Conservation (phyloP, 2,329 filamentous ascomycete genomes). For the Aureobasidium sp. region DNA sequence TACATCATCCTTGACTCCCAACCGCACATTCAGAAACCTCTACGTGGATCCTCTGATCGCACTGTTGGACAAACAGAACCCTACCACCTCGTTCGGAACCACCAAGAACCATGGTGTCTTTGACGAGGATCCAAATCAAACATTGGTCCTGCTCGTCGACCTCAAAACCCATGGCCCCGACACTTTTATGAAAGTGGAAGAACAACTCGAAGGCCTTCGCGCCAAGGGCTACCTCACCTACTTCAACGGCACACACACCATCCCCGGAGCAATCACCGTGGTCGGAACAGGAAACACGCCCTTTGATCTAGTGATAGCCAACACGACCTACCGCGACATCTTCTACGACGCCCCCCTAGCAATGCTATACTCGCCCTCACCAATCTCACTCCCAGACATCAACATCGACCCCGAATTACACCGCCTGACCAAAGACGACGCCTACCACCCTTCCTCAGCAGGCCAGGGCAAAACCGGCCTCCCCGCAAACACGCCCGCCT, state of each 20-base stretch:
- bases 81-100: conserved; percentile 40
- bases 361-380: conserved; percentile 32
- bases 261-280: conserved; percentile 56
- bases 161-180: conserved; percentile 54
- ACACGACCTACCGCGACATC: conserved; percentile 50
- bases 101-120: conserved; percentile 47
- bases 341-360: conserved; percentile 60
- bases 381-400: neutral
- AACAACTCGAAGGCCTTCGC: conserved; percentile 54
- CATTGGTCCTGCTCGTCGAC: conserved; percentile 60
- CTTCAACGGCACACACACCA: conserved; percentile 45
- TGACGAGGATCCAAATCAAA: conserved; percentile 31
- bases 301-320: conserved; percentile 49
- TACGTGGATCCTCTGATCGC: conserved; percentile 59
- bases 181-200: conserved; percentile 48
- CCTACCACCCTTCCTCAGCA: neutral
- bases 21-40: conserved; percentile 54
- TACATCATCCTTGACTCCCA: conserved; percentile 44
- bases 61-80: conserved; percentile 51
- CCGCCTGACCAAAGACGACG: neutral
- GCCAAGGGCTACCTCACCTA: conserved; percentile 46
- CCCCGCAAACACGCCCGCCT: conserved; percentile 30
- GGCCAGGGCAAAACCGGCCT: conserved; percentile 42
- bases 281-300: conserved; percentile 61
- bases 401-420: neutral